Base-by-base conservation (phyloP, 2,329 filamentous ascomycete genomes). In the Tolypocladium sp. region DNA sequence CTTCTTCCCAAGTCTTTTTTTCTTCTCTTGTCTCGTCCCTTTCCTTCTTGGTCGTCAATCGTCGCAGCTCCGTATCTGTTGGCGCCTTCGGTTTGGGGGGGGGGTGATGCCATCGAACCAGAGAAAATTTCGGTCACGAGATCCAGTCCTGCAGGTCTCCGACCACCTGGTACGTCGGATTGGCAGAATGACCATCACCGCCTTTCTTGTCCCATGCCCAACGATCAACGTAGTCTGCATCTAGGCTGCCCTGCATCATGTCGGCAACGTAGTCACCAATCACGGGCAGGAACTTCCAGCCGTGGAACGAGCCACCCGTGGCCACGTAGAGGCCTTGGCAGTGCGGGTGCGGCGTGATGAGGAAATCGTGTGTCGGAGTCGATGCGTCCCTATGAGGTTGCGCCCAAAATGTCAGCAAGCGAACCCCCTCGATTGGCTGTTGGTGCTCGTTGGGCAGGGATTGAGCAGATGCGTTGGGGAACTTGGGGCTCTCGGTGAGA, bases 251-350 rank as follows among this genome's bases (percentile, higher is more conserved):
- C 57, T 76, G 67, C 66, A 80, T 68, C 73, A 79, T 75, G 63
- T 82, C 76, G 37, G 76, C 73, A 59, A 84, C 74, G 68, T 87
- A 87, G 60, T 81, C 79, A 4, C 85, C 84, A 62, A 86, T 81
- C 30, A 80, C 81, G 1, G 84, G 84, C 33, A 88, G 72, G 66
- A 88, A 86, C 68, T 88, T 87, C 79, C 81, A 87, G 37, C 81
- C 80, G 66, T 88, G 85, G 62, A 87, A 85, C 15, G 83, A 86
- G 1, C 85, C 85, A 15, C 82, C 84, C 0, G 81, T 82, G 0
- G 84, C 85, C 30, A 89, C 68, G 68, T 81, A 86, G 17, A 88
- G 69, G 60, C 82, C 82, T 44, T 67, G 64, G 60, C 62, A 83
- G 64, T 76, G 70, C 7, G 76, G 69, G 61, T 83, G 76, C 2